Evolutionary conservation across 164 flowering plant genomes (phyloP), one percentile per base, ranked within the genome.

Genomic region (Euptelea pleiosperma): DNA sequence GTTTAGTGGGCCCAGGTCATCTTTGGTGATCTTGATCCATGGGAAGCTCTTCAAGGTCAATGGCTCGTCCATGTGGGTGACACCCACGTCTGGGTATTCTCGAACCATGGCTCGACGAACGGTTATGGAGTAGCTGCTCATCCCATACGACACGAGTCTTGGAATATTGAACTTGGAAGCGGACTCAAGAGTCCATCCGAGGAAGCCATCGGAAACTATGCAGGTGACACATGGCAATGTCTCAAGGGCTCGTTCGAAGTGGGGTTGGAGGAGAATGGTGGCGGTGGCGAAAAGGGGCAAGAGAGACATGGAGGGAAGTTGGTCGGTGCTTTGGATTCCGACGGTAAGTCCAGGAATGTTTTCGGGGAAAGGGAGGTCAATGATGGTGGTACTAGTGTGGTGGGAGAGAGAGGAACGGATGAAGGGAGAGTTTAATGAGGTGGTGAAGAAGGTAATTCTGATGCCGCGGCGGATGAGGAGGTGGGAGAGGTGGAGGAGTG

Each of bases 391-490:
- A 8, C 28, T 15, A 48, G 69, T 52, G 61, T 40, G 11, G 8
- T 46, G 70, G 26, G 69, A 5, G 41, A 82, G 80, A 8, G n/a
- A 64, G 4, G 36, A 11, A 18, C 60, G 36, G 45, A 75, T 55
- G 68, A 67, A 73, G 28, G 75, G 69, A 5, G 52, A 72, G 79
- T 79, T 79, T 3, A 55, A 63, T 1, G 78, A 72, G 44, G 86
- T 82, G 72, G 86, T 77, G 79, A 82, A 55, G 71, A 82, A 22
- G 62, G 84, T 82, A 77, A 82, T 75, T 46, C 70, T 4, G 56
- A 63, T 9, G 54, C 40, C 9, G 26, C 63, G 73, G 66, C 16
- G 64, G 55, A 62, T 75, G 63, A 79, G 79, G 65, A 71, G 77
- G 47, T 60, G 78, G 39, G 78, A 65, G 0, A 82, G 75, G 61